Base-by-base conservation (phyloP, 179 eudicot genomes). In the Kewa caespitosa region DNA sequence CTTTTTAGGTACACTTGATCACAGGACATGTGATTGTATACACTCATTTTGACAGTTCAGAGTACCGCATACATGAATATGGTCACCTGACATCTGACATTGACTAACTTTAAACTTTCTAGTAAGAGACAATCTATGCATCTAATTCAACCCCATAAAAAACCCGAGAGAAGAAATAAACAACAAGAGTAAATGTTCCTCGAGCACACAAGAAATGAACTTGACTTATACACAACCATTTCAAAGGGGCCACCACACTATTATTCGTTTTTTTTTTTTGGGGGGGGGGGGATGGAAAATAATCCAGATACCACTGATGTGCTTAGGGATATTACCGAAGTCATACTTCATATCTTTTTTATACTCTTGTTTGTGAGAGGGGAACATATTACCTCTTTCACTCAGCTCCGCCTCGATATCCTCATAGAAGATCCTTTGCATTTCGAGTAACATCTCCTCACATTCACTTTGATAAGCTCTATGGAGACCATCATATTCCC, bases 371-470 rank as follows among this genome's bases (percentile, higher is more conserved):
- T 8, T 30, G 38, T 48, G 42, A 59, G 38, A 46, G 42, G 38
- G 52, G 38, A 61, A 54, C 17, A 39, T 1, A 74, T 48, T 74
- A 89, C 97, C 97, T 79, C 61, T 80, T 78, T 54, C 76, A 48
- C 65, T 52, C 72, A 78, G 66, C 74, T 85, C 90, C 55, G 48
- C 72, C 54, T 59, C 67, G 30, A 86, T 80, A 82, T 94, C 97
- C 65, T 92, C 97, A 48, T 94, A 92, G 78, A 94, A 92, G 66
- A 92, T 88, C 80, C 90, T 90, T 76, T 94, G 97, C 97, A 94
- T 92, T 81, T 94, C 97, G 18, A 94, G 74, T 76, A 94, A 77
- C 37, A 94, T 88, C 55, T 92, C 98, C 79, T 92, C 98, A 74
- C 97, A 89, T 74, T 94, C 97, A 32, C 87, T 92, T 83, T 91